phyloP scores from a whole-genome alignment of 305 asterid genomes.

The Petunia hybrid region DNA sequence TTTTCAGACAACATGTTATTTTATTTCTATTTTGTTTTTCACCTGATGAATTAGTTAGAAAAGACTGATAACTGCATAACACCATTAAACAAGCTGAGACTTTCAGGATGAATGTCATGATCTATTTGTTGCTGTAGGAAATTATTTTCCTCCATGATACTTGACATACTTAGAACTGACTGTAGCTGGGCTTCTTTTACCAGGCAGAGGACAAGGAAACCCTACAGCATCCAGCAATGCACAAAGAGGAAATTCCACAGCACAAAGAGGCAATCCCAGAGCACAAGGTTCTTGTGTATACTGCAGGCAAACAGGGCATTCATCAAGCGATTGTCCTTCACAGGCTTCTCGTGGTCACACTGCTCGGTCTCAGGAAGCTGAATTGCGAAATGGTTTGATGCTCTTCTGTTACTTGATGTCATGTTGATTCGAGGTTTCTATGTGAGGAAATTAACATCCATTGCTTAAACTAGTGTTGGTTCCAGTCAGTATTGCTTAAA shows the following conservation, averaged over 20 bases:
- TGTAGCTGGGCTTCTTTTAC: constrained; percentile 34
- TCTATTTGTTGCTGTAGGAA: neutral
- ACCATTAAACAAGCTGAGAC: neutral
- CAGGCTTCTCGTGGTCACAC: constrained; percentile 57
- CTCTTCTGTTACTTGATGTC: constrained; percentile 23
- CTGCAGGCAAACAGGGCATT: constrained; percentile 69
- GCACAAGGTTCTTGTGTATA: constrained; percentile 55
- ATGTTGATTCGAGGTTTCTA: neutral
- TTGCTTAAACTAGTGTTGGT: neutral
- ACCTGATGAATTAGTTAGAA: neutral
- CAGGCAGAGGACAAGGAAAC: constrained; percentile 81
- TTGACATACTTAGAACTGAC: constrained; percentile 24
- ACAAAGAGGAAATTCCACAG: constrained; percentile 64
- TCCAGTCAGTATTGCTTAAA: neutral
- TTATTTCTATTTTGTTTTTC: neutral
- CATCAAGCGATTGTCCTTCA: constrained; percentile 58
- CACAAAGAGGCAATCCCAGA: constrained; percentile 65
- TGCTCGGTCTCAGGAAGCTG: constrained; percentile 54
- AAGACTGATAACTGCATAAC: constrained; percentile 14
- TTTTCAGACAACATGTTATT: neutral
- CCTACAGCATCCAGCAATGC: constrained; percentile 57
- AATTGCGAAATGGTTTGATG: constrained; percentile 60
- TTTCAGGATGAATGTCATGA: neutral
- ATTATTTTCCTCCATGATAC: neutral
- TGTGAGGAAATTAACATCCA: neutral